A percentile compares a stretch with the other conserved stretches of the same genome.
Conservation (phyloP, 2,329 filamentous ascomycete species). For the Monilinia fructicola region DNA sequence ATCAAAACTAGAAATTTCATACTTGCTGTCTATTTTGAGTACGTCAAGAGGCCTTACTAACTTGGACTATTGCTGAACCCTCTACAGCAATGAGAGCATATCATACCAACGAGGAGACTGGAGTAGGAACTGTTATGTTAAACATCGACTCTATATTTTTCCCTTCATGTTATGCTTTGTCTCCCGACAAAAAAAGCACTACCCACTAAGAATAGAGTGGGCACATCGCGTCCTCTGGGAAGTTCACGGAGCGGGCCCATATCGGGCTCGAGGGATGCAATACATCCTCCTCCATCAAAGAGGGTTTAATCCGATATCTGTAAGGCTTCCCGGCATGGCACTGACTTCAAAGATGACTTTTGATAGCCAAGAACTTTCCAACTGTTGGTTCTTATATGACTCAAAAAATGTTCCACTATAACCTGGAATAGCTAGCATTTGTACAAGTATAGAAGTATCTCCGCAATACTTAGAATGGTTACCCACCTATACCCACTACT, state of each 20-base stretch:
- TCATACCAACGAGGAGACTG: not conserved
- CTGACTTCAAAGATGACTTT: too few species aligned
- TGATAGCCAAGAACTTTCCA: too few species aligned
- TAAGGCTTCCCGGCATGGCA: too few species aligned
- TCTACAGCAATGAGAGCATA: constrained; percentile 2
- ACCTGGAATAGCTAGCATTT: too few species aligned
- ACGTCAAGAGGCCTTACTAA: not conserved
- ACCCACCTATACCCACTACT: too few species aligned
- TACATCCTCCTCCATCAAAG: too few species aligned
- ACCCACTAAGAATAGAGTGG: not conserved
- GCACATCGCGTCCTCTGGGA: not conserved
- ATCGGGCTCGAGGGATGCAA: not conserved
- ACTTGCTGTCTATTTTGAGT: not conserved
- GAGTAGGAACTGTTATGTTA: not conserved
- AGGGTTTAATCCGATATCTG: too few species aligned
- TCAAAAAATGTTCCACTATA: too few species aligned
- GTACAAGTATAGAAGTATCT: too few species aligned
- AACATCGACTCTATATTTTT: not conserved
- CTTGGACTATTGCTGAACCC: not conserved
- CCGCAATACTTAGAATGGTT: too few species aligned
- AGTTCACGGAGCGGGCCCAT: not conserved
- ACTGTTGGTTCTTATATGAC: too few species aligned
- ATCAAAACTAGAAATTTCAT: not conserved
- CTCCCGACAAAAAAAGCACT: not conserved
- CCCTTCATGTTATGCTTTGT: not conserved